Evolutionary conservation across 805 yeast species (phyloP).

Genomic region (Sungouiella blattae): DNA sequence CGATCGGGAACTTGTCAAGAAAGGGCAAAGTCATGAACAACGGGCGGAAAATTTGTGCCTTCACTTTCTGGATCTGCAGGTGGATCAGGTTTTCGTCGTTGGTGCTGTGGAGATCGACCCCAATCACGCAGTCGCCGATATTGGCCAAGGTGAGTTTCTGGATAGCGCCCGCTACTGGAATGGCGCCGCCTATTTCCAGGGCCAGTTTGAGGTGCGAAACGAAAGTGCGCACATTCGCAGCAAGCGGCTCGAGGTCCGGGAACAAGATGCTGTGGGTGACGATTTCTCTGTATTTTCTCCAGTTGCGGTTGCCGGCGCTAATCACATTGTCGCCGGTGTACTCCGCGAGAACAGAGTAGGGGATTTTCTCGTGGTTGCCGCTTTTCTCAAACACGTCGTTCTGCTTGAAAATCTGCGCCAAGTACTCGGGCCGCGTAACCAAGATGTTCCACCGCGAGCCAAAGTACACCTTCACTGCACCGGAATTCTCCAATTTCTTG

Average conservation of each 20-base stretch:
- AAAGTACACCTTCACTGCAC: conserved; percentile 58
- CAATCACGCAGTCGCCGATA: conserved; percentile 48
- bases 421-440: conserved; percentile 45
- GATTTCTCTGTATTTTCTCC: conserved; percentile 47
- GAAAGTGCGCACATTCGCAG: conserved; percentile 27
- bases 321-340: conserved; percentile 62
- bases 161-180: conserved; percentile 36
- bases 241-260: conserved; percentile 39
- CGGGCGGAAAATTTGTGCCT: conserved; percentile 53
- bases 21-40: conserved; percentile 53
- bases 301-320: conserved; percentile 51
- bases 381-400: conserved; percentile 53
- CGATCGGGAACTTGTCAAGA: conserved; percentile 48
- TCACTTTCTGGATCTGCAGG: conserved; percentile 38
- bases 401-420: conserved; percentile 45
- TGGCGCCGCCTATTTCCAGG: not conserved
- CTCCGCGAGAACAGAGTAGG: conserved; percentile 48
- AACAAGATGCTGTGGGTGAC: conserved; percentile 49
- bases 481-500: conserved; percentile 45
- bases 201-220: not conserved
- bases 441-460: conserved; percentile 61
- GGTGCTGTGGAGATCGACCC: conserved; percentile 39
- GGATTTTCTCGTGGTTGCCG: conserved; percentile 58
- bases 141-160: conserved; percentile 49
- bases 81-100: conserved; percentile 35